phyloP scores from a whole-genome alignment of 2,329 filamentous ascomycete species.

The Graphium sp. region DNA sequence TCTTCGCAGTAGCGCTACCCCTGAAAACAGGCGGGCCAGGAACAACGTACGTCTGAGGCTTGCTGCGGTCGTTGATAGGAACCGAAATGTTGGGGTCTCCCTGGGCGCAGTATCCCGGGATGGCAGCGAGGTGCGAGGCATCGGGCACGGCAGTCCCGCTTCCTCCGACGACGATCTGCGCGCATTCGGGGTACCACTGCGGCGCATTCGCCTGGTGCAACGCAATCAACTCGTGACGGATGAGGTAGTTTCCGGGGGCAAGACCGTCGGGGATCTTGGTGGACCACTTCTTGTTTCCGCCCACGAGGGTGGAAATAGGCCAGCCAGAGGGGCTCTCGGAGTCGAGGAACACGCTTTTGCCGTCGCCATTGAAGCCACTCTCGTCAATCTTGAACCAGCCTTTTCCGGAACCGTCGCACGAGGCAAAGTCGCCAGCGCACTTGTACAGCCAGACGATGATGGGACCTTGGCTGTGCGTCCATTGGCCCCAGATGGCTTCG shows the following conservation, averaged over 20 bases:
- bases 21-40: constrained; percentile 7
- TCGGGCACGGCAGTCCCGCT: constrained; percentile 13
- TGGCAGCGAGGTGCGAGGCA: constrained; percentile 20
- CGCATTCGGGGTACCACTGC: constrained; percentile 39
- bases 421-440: constrained; percentile 25
- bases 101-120: constrained; percentile 23
- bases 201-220: constrained; percentile 28
- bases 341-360: constrained; percentile 19
- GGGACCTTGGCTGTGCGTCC: constrained; percentile 30
- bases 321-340: constrained; percentile 11
- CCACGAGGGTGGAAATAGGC: constrained; percentile 25
- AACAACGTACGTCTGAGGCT: constrained; percentile 7
- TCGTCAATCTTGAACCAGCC: constrained; percentile 31
- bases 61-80: constrained; percentile 7
- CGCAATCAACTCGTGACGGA: constrained; percentile 38
- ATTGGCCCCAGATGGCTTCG: constrained; percentile 31
- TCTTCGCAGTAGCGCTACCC: constrained; percentile 5
- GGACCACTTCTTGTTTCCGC: constrained; percentile 28
- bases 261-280: constrained; percentile 27
- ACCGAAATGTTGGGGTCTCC: constrained; percentile 28
- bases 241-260: constrained; percentile 31
- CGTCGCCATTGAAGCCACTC: constrained; percentile 16
- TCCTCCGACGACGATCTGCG: constrained; percentile 43
- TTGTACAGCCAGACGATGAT: constrained; percentile 33
- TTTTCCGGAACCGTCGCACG: constrained; percentile 23